Conservation (phyloP, 73 alveolate genomes). For the Paraurostyla sp. region DNA sequence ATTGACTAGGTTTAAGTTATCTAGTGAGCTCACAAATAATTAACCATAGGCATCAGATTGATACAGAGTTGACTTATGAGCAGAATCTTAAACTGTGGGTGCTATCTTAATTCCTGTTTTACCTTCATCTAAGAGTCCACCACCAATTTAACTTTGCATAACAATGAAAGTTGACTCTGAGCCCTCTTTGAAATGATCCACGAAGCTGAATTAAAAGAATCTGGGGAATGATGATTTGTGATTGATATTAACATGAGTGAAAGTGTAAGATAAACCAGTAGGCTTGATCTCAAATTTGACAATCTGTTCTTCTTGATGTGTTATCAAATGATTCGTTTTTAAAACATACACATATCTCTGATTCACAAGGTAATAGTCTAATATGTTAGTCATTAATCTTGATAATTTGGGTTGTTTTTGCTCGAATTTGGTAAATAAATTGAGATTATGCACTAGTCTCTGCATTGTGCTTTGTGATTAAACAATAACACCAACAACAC, state of each 20-base stretch:
- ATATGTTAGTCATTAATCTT: neutral
- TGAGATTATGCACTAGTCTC: neutral
- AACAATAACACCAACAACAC: neutral
- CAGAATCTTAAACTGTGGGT: too few relatives aligned
- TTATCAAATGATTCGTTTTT: neutral
- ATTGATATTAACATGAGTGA: too few relatives aligned
- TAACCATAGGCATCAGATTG: neutral
- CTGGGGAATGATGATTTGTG: too few relatives aligned
- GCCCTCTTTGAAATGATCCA: too few relatives aligned
- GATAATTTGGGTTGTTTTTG: neutral
- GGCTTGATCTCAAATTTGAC: neutral
- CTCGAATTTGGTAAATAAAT: neutral
- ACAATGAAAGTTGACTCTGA: too few relatives aligned
- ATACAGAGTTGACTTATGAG: too few relatives aligned
- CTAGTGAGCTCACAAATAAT: neutral
- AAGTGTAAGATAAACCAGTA: neutral
- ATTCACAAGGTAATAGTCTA: slow-evolving; percentile 10
- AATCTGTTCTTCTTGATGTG: neutral
- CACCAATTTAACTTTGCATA: too few relatives aligned
- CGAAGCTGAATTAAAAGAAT: too few relatives aligned
- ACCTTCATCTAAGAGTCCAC: too few relatives aligned
- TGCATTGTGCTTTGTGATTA: neutral
- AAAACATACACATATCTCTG: neutral
- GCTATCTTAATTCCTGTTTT: too few relatives aligned
- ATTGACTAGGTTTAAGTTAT: neutral